Evolutionary conservation across 1,284 basidiomycete species (phyloP).

Genomic region (Clitocybe nebularis): DNA sequence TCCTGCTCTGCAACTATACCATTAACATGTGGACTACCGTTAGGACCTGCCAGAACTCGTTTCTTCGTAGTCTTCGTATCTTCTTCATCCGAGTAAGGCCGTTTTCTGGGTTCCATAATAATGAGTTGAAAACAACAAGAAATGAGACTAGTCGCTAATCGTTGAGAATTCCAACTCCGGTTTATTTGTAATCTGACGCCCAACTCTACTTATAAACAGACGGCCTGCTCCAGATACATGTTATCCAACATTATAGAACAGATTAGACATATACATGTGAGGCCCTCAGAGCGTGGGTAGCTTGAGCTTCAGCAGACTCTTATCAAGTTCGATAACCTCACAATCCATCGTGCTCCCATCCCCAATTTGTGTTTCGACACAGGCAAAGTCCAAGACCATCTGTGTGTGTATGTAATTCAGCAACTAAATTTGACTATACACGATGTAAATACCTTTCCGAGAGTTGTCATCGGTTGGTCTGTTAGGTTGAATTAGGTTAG

Average conservation of each 20-base stretch:
- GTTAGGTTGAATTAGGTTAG: background rate
- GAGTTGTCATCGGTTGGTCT: slow-evolving; percentile 85
- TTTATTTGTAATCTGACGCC: too few species aligned
- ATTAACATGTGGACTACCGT: slow-evolving; percentile 60
- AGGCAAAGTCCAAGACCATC: slow-evolving; percentile 77
- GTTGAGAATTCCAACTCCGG: slow-evolving; percentile 39
- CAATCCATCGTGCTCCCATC: slow-evolving; percentile 70
- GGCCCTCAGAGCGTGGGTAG: slow-evolving; percentile 21
- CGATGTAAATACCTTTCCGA: slow-evolving; percentile 55
- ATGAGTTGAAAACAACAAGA: slow-evolving; percentile 16
- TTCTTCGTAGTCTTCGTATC: slow-evolving; percentile 60
- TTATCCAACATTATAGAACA: too few species aligned
- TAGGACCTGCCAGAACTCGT: slow-evolving; percentile 52
- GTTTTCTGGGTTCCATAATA: slow-evolving; percentile 67
- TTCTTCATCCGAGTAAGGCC: slow-evolving; percentile 53
- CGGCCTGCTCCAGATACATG: too few species aligned
- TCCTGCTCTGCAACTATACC: slow-evolving; percentile 41
- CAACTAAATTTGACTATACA: slow-evolving; percentile 7
- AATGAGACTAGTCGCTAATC: slow-evolving; percentile 19
- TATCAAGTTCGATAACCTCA: slow-evolving; percentile 64
- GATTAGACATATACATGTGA: slow-evolving; percentile 1
- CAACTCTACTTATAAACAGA: too few species aligned
- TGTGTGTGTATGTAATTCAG: slow-evolving; percentile 15
- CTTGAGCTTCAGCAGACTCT: slow-evolving; percentile 27
- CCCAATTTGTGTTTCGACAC: slow-evolving; percentile 83